Evolutionary conservation across 768 basidiomycete species (phyloP).

Genomic region (Amanita pseudoporphyria): DNA sequence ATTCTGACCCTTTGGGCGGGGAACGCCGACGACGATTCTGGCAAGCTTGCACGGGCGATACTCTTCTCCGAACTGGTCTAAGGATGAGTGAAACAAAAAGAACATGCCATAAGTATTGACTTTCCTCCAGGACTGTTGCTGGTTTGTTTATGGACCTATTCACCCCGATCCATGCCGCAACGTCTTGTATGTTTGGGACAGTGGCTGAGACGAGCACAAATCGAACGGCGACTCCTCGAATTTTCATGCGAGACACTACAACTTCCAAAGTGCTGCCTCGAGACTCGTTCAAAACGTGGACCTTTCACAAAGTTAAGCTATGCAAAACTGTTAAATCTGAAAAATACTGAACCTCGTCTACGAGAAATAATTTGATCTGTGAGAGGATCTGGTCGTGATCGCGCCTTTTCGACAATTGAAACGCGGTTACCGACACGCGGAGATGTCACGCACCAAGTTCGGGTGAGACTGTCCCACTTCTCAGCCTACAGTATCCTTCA

Average conservation of each 20-base stretch:
- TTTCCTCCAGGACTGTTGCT: conserved; percentile 65
- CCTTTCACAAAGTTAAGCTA: conserved; percentile 31
- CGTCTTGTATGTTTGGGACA: conserved; percentile 85
- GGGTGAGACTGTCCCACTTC: conserved; percentile 93
- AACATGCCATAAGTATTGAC: background rate
- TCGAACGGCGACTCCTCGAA: conserved; percentile 56
- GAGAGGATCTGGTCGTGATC: conserved; percentile 60
- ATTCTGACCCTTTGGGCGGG: conserved; percentile 53
- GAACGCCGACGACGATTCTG: conserved; percentile 63
- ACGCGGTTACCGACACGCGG: background rate
- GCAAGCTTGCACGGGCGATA: conserved; percentile 80
- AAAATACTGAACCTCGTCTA: conserved; percentile 67
- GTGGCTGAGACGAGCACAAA: conserved; percentile 92
- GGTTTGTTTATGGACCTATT: conserved; percentile 22
- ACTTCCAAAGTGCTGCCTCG: conserved; percentile 93
- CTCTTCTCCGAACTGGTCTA: conserved; percentile 78
- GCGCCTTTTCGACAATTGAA: conserved; percentile 27
- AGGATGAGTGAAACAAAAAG: background rate
- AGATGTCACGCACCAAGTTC: conserved; percentile 54
- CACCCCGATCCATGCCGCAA: conserved; percentile 80
- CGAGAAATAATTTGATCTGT: conserved; percentile 70
- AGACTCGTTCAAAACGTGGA: conserved; percentile 85
- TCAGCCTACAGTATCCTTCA: conserved; percentile 50
- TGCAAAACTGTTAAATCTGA: background rate
- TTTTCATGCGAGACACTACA: conserved; percentile 88